Base-by-base conservation (phyloP, 1,284 basidiomycete species). In the Naganishia albida region DNA sequence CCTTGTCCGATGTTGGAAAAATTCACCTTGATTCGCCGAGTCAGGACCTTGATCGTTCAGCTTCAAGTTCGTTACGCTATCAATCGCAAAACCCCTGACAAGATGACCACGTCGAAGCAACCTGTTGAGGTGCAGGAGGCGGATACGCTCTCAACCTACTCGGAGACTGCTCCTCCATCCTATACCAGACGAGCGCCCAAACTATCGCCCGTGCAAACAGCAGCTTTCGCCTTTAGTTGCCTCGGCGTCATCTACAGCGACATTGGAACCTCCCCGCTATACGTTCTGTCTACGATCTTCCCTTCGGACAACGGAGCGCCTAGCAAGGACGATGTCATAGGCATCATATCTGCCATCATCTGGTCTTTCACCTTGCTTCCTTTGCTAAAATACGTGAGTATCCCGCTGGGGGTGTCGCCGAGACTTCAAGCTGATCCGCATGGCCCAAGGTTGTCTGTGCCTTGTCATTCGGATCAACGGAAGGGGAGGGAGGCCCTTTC, bases 401-500 rank as follows among this genome's bases (percentile, higher is more conserved):
- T 25, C 6, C 15, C 12, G 8, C 13, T 7, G 25, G 10, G 39
- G 12, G 44, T 26, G 38, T 25, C 20, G 38, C n/a, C 50, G 6
- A 7, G 46, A n/a, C n/a, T 20, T 34, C 4, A 26, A 34, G 30
- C 10, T 38, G 18, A 30, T 18, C 20, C 15, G 28, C 26, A 10
- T 2, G 12, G 2, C 18, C 39, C 20, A 43, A 53, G 51, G 82
- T 85, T 25, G 69, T 85, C 54, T 82, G 87, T 44, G 82, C 83
- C 4, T 74, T 87, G 44, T 77, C 75, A 7, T 88, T 88, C 70
- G 85, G 85, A 0, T 87, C 85, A 0, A 68, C 73, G 13, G 84
- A 86, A 82, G 85, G 86, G 7, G 86, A 87, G 74, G 86, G 86
- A 39, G 86, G 85, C 6, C 82, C 84, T 6, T 88, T 87, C 69